Evolutionary conservation across 805 yeast species (phyloP), one percentile per base, ranked within the genome.

Genomic region (Saccharomyces eubayanus): DNA sequence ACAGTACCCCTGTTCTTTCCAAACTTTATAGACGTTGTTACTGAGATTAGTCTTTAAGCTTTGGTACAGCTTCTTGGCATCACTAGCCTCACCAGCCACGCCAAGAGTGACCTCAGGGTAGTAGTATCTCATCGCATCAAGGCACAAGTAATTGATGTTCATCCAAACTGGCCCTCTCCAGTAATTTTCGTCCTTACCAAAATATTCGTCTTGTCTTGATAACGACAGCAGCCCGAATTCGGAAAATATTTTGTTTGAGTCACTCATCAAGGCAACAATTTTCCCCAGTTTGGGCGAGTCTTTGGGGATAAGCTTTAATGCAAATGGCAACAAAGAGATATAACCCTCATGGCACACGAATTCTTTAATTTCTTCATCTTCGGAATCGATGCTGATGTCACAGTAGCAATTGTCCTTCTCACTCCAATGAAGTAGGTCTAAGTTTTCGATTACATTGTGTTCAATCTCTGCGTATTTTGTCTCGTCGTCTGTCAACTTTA

Each of bases 151-250:
- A 72, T 94, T 94, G 64, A 94, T 87, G 67, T 90, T 87, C 61
- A 90, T 75, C 98, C 98, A 94, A 28, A 94, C 77, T 20, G 95
- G 89, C 0, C 97, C 94, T 58, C 96, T 80, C 99, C 99, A 94
- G 72, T 94, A 94, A 69, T 92, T 84, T 65, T 94, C 99, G 6
- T 78, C 92, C 0, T 84, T 80, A 53, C 86, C 86, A 71, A 85
- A 94, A 55, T 64, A 72, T 21, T 73, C 72, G 61, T 87, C 91
- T 5, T 75, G 61, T 62, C 81, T 82, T 0, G 96, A 87, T 40
- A 94, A 72, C 0, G 96, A 87, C 57, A 96, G 76, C 40, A 94
- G 74, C 12, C 99, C 99, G 60, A 66, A 89, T 1, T 77, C 78
- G 6, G 89, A 72, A 87, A 94, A 91, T 51, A 94, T 71, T 62